Conservation (phyloP, 331 rosid species). For the Pyracantha coccinea region DNA sequence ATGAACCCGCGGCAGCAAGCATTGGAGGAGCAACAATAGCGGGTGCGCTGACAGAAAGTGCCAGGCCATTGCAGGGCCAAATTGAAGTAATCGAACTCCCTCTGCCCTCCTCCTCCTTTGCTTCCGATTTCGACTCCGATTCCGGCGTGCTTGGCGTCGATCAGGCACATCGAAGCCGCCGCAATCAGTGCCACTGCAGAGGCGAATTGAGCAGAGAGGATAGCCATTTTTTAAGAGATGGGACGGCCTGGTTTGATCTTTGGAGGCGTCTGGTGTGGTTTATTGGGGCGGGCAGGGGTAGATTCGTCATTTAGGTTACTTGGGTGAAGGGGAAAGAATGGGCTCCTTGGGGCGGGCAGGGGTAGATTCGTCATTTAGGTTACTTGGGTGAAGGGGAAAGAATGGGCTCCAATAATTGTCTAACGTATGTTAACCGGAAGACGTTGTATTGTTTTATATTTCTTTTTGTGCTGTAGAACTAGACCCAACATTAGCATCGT, state of each 20-base stretch:
- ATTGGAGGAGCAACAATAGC: slow-evolving; percentile 60
- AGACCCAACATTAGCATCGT: too few species aligned
- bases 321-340: too few species aligned
- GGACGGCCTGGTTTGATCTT: too few species aligned
- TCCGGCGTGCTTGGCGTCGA: slow-evolving; percentile 2
- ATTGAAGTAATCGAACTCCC: slow-evolving; percentile 84
- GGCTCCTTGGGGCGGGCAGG: neutral
- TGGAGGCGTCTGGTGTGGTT: neutral
- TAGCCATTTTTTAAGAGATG: neutral
- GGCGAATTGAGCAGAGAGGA: slow-evolving; percentile 8
- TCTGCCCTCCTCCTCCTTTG: slow-evolving; percentile 17
- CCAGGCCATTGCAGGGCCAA: slow-evolving; percentile 92
- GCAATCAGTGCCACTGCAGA: slow-evolving; percentile 2
- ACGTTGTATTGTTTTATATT: neutral
- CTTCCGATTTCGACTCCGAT: slow-evolving; percentile 1
- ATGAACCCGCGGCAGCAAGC: slow-evolving; percentile 80
- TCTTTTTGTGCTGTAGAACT: too few species aligned
- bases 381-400: too few species aligned
- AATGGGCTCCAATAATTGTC: neutral
- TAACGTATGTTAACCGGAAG: neutral
- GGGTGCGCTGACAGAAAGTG: slow-evolving; percentile 46
- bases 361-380: neutral
- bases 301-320: neutral
- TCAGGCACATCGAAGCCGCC: neutral
- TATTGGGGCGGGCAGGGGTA: neutral